Base-by-base conservation (phyloP, 116 monocot genomes). In the Dioscorea cayenensis region DNA sequence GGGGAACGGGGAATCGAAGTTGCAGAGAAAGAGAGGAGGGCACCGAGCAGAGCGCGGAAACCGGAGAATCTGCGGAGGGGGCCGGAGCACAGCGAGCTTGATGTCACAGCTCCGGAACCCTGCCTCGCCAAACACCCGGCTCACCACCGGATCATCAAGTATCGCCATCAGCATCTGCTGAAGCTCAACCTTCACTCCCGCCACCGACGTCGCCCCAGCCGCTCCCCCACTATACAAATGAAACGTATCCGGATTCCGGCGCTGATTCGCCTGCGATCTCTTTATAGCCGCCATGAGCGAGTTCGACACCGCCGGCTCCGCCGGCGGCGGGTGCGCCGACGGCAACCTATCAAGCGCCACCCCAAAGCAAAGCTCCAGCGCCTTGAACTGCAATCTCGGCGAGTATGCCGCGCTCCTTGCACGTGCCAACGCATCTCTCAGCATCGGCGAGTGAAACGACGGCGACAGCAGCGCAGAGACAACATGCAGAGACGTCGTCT, bases 201-300 rank as follows among this genome's bases (percentile, higher is more conserved):
- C 29, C 82, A 79, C 43, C 80, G 59, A 7, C 78, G 68, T 11
- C 70, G 76, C 36, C 36, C 51, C 75, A 49, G 60, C 67, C 52
- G 65, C 50, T 62, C 36, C 51, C 60, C 84, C 88, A 36, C 85
- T 84, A 84, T 95, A 90, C 36, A 95, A 83, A 77, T 92, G 92
- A 78, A 95, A 90, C 10, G 92, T 90, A 65, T 95, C 95, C 10
- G 95, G 92, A 63, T 95, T 85, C 16, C 95, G 77, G 27, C 95
- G 69, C 85, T 92, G 92, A 80, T 85, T 89, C 23, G 95, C 95
- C 82, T 95, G 95, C 11, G 95, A 95, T 22, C 95, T 87, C 84
- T 92, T 95, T 77, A 95, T 90, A 32, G 95, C 95, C 10, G 95
- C 95, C 95, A 95, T 92, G 64, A 95, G 87, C 3, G 96, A 90